Percentiles rank a stretch among this genome's conserved stretches.
phyloP scores from a whole-genome alignment of 352 stramenopile species.

The Elongisporangium senticosum region DNA sequence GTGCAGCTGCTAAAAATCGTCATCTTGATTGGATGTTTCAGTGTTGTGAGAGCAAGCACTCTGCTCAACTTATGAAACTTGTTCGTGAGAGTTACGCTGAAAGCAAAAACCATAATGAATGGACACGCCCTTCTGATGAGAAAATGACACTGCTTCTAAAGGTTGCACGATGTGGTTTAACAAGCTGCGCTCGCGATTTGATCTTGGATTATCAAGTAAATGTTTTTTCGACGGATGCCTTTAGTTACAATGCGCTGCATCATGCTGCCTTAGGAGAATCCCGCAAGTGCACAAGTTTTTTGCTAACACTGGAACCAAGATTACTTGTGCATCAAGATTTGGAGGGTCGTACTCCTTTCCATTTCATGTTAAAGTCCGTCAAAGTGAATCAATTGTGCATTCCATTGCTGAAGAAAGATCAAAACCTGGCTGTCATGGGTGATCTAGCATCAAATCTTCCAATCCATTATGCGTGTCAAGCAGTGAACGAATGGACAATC shows the following conservation, averaged over 20 bases:
- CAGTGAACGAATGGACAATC: conserved; percentile 36
- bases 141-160: conserved; percentile 50
- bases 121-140: conserved; percentile 24
- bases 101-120: conserved; percentile 21
- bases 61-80: conserved; percentile 41
- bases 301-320: conserved; percentile 35
- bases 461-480: conserved; percentile 62
- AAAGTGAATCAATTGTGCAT: conserved; percentile 47
- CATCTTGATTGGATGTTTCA: conserved; percentile 60
- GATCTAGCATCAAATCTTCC: conserved; percentile 42
- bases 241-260: conserved; percentile 50
- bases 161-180: conserved; percentile 30
- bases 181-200: conserved; percentile 32
- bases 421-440: conserved; percentile 26
- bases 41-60: conserved; percentile 59
- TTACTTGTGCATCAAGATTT: conserved; percentile 52
- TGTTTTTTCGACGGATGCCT: conserved; percentile 38
- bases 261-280: conserved; percentile 41
- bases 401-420: conserved; percentile 23
- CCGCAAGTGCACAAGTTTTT: conserved; percentile 20
- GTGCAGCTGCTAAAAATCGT: conserved; percentile 14
- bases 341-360: conserved; percentile 43
- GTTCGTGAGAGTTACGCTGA: conserved; percentile 21
- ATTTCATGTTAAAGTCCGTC: conserved; percentile 43
- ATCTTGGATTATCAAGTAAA: conserved; percentile 36